Conservation (phyloP, 2,329 filamentous ascomycete genomes). For the Colletotrichum orchidophilum region DNA sequence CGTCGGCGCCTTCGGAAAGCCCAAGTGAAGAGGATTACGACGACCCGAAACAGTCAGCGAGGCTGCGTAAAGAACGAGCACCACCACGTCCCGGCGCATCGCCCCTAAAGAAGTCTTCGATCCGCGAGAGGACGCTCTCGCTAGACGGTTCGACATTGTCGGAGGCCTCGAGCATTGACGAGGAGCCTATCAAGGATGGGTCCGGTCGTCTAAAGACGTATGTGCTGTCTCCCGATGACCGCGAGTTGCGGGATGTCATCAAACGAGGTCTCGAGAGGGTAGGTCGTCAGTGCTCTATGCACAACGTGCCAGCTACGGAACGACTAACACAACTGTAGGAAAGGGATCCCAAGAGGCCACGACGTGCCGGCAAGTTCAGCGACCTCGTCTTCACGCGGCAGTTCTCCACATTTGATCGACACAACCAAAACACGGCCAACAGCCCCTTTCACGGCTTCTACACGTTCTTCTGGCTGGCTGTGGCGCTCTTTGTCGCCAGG, state of each 20-base stretch:
- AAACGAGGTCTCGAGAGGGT: conserved; percentile 29
- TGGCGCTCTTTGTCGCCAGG: conserved; percentile 72
- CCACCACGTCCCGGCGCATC: neutral
- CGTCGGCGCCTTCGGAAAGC: conserved; percentile 46
- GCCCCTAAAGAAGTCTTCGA: neutral
- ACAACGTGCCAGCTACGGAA: neutral
- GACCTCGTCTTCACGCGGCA: conserved; percentile 75
- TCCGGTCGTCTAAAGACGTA: conserved; percentile 31
- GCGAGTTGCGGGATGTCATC: conserved; percentile 25
- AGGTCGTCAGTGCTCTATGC: neutral
- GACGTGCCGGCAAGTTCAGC: conserved; percentile 45
- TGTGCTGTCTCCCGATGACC: conserved; percentile 44
- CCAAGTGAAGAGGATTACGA: conserved; percentile 59
- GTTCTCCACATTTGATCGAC: conserved; percentile 79
- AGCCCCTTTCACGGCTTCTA: conserved; percentile 84
- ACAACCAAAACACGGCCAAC: conserved; percentile 70
- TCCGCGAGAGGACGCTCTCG: conserved; percentile 6
- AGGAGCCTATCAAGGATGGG: neutral
- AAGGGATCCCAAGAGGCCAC: conserved; percentile 22
- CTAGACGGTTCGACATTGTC: conserved; percentile 26
- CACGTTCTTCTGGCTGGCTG: conserved; percentile 79
- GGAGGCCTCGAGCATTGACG: conserved; percentile 30
- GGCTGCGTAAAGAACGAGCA: neutral
- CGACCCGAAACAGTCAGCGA: conserved; percentile 35
- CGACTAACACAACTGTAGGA: conserved; percentile 2